phyloP scores from a whole-genome alignment of 2,329 filamentous ascomycete genomes.

The Hawksworthiomyces lignivorus region DNA sequence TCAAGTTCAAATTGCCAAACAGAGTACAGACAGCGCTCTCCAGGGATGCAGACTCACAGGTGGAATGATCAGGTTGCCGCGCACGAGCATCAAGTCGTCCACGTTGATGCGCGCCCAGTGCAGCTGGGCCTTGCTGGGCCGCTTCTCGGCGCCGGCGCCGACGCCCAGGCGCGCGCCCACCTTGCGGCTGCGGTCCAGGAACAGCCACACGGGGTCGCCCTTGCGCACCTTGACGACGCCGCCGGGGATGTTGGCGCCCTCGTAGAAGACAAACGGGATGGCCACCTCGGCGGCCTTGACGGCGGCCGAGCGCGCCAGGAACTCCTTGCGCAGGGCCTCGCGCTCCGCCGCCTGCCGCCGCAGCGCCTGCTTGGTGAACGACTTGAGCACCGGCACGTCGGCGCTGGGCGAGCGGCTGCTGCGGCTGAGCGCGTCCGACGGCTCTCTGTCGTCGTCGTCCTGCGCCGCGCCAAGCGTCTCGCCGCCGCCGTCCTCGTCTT shows the following conservation, averaged over 20 bases:
- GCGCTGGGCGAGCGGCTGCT: conserved; percentile 54
- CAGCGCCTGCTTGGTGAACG: conserved; percentile 55
- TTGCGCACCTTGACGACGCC: conserved; percentile 84
- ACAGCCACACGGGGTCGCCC: conserved; percentile 87
- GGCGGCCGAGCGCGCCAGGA: conserved; percentile 71
- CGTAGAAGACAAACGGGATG: conserved; percentile 95
- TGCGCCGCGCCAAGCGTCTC: conserved; percentile 7
- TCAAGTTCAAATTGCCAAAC: background rate
- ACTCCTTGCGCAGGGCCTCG: conserved; percentile 70
- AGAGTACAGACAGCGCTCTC: too few relatives aligned
- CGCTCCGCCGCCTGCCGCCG: conserved; percentile 69
- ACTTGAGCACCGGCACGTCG: conserved; percentile 55
- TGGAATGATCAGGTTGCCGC: conserved; percentile 84
- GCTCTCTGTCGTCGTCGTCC: conserved; percentile 21
- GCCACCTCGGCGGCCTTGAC: conserved; percentile 85
- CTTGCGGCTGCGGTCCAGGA: conserved; percentile 84
- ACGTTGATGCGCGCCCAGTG: conserved; percentile 93
- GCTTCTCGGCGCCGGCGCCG: conserved; percentile 61
- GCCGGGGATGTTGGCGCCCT: conserved; percentile 82
- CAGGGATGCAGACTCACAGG: conserved; percentile 65
- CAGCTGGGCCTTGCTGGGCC: conserved; percentile 57
- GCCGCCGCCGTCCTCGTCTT: conserved; percentile 1
- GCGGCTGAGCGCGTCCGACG: conserved; percentile 19
- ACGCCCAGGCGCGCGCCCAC: conserved; percentile 78
- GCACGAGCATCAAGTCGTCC: conserved; percentile 89